Evolutionary conservation across 495 filamentous ascomycete species (phyloP).

Genomic region (Aspergillus olivimuriae): DNA sequence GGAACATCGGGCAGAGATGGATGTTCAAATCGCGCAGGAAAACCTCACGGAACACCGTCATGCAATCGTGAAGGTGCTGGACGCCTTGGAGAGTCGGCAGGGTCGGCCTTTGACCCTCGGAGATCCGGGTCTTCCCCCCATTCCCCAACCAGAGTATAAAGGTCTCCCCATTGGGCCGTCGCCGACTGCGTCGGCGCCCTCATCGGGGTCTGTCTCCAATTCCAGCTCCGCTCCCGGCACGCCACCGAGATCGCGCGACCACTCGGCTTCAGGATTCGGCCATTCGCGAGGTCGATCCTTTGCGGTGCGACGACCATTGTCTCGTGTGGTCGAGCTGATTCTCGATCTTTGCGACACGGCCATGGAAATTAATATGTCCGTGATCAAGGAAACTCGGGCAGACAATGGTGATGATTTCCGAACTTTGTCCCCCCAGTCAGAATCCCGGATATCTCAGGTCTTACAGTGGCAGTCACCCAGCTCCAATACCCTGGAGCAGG

Average conservation of each 20-base stretch:
- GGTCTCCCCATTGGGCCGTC: constrained; percentile 78
- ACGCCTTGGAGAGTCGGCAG: constrained; percentile 79
- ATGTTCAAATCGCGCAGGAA: constrained; percentile 92
- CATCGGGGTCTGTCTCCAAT: constrained; percentile 55
- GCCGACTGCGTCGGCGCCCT: constrained; percentile 39
- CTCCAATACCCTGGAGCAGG: constrained; percentile 86
- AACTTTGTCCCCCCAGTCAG: constrained; percentile 90
- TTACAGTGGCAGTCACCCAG: constrained; percentile 92
- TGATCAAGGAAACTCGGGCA: constrained; percentile 72
- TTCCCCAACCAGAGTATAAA: constrained; percentile 79
- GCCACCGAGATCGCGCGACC: constrained; percentile 69
- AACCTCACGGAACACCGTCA: constrained; percentile 89
- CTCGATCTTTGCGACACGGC: constrained; percentile 95
- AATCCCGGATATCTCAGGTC: constrained; percentile 86
- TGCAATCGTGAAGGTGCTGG: constrained; percentile 90
- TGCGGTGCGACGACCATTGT: constrained; percentile 79
- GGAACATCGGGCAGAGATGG: constrained; percentile 94
- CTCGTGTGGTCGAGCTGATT: constrained; percentile 88
- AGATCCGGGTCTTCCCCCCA: constrained; percentile 42
- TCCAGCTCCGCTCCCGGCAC: constrained; percentile 66
- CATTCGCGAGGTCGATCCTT: constrained; percentile 76
- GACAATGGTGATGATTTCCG: constrained; percentile 67
- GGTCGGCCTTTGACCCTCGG: constrained; percentile 55
- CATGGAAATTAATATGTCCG: constrained; percentile 86
- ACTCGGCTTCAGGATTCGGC: constrained; percentile 63